A percentile compares a stretch with the other conserved stretches of the same genome.
Evolutionary conservation across 495 filamentous ascomycete genomes (phyloP).

Genomic region (Neurospora africana): DNA sequence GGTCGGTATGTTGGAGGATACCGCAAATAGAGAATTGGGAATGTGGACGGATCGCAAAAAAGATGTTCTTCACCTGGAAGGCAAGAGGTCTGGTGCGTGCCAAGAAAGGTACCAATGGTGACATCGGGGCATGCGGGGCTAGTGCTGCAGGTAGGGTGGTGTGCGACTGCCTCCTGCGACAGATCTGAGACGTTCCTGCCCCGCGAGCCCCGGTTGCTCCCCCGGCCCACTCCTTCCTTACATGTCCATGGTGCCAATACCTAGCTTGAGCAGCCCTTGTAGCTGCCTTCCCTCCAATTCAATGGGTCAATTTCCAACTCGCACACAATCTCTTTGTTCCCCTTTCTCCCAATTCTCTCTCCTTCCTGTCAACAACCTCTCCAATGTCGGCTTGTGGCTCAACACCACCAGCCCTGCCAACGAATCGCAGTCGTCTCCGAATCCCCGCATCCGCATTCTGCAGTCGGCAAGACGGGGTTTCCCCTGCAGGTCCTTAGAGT

Average conservation of each 20-base stretch:
- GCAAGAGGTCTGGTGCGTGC: neutral
- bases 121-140: neutral
- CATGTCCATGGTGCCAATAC: neutral
- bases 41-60: neutral
- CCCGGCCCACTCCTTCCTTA: neutral
- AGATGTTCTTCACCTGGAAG: neutral
- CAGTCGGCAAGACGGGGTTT: neutral
- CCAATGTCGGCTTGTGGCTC: neutral
- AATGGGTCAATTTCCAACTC: neutral
- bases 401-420: neutral
- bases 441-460: neutral
- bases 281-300: neutral
- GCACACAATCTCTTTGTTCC: neutral
- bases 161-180: neutral
- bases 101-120: conserved; percentile 1
- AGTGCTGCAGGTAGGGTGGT: neutral
- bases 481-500: neutral
- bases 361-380: neutral
- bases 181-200: neutral
- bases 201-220: neutral
- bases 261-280: neutral
- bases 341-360: neutral
- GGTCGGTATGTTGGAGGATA: neutral
- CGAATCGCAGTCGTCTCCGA: neutral
- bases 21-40: neutral